Evolutionary conservation across 1,284 basidiomycete genomes (phyloP), one percentile per base, ranked within the genome.

Genomic region (Stereum hirsutum): DNA sequence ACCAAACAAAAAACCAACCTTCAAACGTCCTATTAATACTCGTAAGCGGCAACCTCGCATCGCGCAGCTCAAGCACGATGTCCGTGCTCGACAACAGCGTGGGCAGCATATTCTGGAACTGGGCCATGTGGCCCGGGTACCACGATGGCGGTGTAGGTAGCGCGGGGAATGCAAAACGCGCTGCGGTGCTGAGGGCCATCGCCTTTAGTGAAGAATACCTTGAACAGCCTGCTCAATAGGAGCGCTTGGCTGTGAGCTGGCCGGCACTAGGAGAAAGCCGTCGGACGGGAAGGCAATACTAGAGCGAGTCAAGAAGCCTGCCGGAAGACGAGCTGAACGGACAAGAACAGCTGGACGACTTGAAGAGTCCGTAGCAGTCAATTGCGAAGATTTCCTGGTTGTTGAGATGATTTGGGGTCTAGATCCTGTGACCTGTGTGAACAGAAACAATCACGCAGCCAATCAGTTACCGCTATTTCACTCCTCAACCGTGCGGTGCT

Each of bases 111-210:
- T 81, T 75, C 44, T 85, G 75, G 52, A 93, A 95, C 57, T 83
- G 75, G 61, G 83, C 84, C 95, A 98, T 99, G 65, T 99, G 95
- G 8, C 96, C 95, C 21, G 90, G 88, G 63, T 89, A 96, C 94
- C 94, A 98, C 67, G 91, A 93, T 42, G 89, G 86, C n/a, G 90
- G 79, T 39, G 66, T 61, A 39, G 86, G 84, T 33, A 89, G 67
- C 41, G 62, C 55, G 49, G 83, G 82, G 11, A 19, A 34, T 34
- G 17, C 15, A 10, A 35, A 35, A 35, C 33, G 37, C 21, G 17
- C 37, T 11, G 37, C n/a, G 37, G 11, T 39, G 24, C 24, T 25
- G 31, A 32, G 8, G 31, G 31, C n/a, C n/a, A n/a, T n/a, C n/a
- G n/a, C n/a, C n/a, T n/a, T n/a, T n/a, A n/a, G n/a, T n/a, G n/a